Evolutionary conservation across 2,329 filamentous ascomycete species (phyloP), one percentile per base, ranked within the genome.

Genomic region (Karstenula rhodostoma): DNA sequence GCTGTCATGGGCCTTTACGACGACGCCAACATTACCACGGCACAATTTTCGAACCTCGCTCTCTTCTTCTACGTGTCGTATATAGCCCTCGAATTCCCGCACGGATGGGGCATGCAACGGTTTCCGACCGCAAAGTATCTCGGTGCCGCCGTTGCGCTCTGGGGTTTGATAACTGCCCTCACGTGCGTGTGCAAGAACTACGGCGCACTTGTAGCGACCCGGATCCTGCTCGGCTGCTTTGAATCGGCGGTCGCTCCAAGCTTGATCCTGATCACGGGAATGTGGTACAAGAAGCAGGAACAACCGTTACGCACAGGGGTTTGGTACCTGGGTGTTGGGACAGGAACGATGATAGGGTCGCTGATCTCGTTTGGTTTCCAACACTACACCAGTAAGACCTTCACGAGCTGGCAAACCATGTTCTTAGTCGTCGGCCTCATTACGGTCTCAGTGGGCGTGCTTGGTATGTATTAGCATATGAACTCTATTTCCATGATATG

Each of bases 251-350:
- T 73, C n/a, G 66, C 64, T 1, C 87, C 87, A 1, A 83, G 82
- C 0, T 87, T 89, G 61, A 87, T 90, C 80, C 74, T 90, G 1
- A 86, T 90, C 37, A 89, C 87, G 0, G 83, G 82, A 4, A 89
- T 89, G 86, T 90, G 86, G 83, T 87, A 89, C 66, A 89, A 87
- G 1, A 80, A 87, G 10, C 79, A 81, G 3, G 85, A 90, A 67
- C 88, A 90, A 66, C 87, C 88, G 0, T 79, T 86, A 2, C 80
- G 87, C 0, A 87, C 68, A 1, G 68, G 68, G 6, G 64, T 71
- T 40, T 72, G 69, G 69, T 73, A 71, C 58, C 81, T 83, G 0
- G 86, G 84, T 32, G 87, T 87, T 50, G 87, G 69, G 1, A 61
- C 54, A 1, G 68, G 87, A 0, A 86, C 87, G 35, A 85, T 86